Evolutionary conservation across 1,284 basidiomycete species (phyloP), one percentile per base, ranked within the genome.

Genomic region (Apiotrichum porosum): DNA sequence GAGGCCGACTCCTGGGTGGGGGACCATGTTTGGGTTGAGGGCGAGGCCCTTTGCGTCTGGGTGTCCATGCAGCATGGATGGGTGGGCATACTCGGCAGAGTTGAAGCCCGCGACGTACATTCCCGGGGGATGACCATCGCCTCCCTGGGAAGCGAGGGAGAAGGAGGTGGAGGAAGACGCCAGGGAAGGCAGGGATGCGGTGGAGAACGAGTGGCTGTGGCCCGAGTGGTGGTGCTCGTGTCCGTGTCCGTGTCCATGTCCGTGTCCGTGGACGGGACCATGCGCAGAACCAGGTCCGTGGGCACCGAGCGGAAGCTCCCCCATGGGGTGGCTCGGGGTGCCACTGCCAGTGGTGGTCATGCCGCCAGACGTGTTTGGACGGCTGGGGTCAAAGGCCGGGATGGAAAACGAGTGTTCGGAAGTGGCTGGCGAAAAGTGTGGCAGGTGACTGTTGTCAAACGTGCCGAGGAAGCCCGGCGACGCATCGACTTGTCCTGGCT

Each of bases 151-250:
- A 9, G 44, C 43, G 6, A 56, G 34, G 15, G 54, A 56, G 33
- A 52, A 51, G 3, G 51, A 52, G 3, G 51, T 49, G 3, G 52
- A 56, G 15, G 44, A 51, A 9, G 53, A 58, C 3, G 54, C 49
- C 4, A 57, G 42, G 5, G 56, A 57, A 1, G 54, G 47, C 3
- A 56, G 45, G 2, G 57, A 59, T 12, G 54, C 51, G 6, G 43
- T 51, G 13, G 50, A 49, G 45, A 54, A 58, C 12, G 56, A 48
- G 35, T 54, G 50, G 31, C 45, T 49, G 31, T 55, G 50, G 3
- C 47, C 53, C 21, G 41, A 42, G 22, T 42, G 49, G 39, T 39
- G 39, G 33, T 54, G 44, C n/a, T 43, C 36, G 35, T 28, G 26
- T 6, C 26, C 33, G n/a, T n/a, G n/a, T n/a, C n/a, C n/a, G n/a